Percentiles rank a stretch among this genome's conserved stretches.
Evolutionary conservation across 1,139 yeast genomes (phyloP).

Genomic region (Kodamaea sp.): DNA sequence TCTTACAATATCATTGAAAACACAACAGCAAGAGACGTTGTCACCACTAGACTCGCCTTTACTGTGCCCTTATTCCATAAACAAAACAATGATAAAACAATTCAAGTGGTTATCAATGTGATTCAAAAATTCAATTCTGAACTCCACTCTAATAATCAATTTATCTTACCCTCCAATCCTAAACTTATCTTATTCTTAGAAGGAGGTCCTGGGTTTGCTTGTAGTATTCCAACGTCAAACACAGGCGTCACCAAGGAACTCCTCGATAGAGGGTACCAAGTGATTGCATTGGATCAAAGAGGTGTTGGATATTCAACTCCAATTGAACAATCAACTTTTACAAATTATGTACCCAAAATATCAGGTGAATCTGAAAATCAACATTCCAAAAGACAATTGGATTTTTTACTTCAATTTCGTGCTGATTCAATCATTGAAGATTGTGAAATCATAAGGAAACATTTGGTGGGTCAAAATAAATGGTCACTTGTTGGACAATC

Average conservation of each 20-base stretch:
- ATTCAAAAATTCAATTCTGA: conserved; percentile 28
- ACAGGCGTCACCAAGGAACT: conserved; percentile 36
- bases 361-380: conserved; percentile 13
- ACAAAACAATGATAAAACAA: conserved; percentile 12
- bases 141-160: conserved; percentile 13
- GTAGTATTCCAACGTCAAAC: conserved; percentile 35
- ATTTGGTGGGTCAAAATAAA: conserved; percentile 31
- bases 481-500: conserved; percentile 58
- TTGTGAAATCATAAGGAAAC: conserved; percentile 41
- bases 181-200: conserved; percentile 45
- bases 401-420: conserved; percentile 42
- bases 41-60: conserved; percentile 10
- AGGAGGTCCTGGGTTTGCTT: conserved; percentile 59
- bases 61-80: conserved; percentile 28
- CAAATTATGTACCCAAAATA: conserved; percentile 13
- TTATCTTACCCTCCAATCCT: conserved; percentile 24
- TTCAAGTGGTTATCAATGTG: conserved; percentile 32
- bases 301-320: conserved; percentile 56
- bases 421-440: conserved; percentile 53
- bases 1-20: conserved; percentile 30
- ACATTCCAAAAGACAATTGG: conserved; percentile 27
- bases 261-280: conserved; percentile 42
- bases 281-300: conserved; percentile 52
- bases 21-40: conserved; percentile 25
- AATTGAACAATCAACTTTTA: conserved; percentile 32